These are phyloP conservation scores for Backusella tarrabulga DNA, from an alignment of 192 early-diverging fungal species.

Conservation along the genomic window DNA sequence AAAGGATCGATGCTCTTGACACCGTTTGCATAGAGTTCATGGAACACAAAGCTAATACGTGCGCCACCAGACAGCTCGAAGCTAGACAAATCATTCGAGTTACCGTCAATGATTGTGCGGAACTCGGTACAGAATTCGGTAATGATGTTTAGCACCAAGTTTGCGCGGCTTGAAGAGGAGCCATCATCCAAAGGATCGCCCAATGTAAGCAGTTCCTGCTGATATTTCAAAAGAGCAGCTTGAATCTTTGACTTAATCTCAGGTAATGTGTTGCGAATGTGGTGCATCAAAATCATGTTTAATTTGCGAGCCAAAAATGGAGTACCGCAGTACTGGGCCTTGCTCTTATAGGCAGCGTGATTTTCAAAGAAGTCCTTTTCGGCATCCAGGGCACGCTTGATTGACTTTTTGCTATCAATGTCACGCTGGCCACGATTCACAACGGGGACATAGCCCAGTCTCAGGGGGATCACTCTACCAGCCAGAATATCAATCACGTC, in stretches of 20 bases:
- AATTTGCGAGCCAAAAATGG: slow-evolving; percentile 95
- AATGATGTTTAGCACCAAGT: slow-evolving; percentile 94
- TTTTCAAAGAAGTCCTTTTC: slow-evolving; percentile 94
- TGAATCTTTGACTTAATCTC: slow-evolving; percentile 99
- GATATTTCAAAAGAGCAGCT: slow-evolving; percentile 81
- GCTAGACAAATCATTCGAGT: slow-evolving; percentile 90
- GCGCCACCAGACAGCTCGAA: slow-evolving; percentile 98
- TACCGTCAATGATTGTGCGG: slow-evolving; percentile 94
- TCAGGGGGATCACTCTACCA: slow-evolving; percentile 92
- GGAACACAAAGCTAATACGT: slow-evolving; percentile 98
- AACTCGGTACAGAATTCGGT: slow-evolving; percentile 99
- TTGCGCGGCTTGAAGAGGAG: slow-evolving; percentile 67
- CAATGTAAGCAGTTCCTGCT: slow-evolving; percentile 80
- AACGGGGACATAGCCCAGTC: slow-evolving; percentile 98
- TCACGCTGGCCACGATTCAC: slow-evolving; percentile 99
- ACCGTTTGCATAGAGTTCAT: slow-evolving; percentile 92
- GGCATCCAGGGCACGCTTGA: slow-evolving; percentile 85
- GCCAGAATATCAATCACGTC: slow-evolving; percentile 99
- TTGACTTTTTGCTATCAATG: slow-evolving; percentile 93
- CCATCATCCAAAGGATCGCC: slow-evolving; percentile 92
- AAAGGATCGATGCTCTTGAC: slow-evolving; percentile 96
- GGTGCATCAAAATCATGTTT: slow-evolving; percentile 99
- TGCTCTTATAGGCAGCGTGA: slow-evolving; percentile 93
- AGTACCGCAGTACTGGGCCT: slow-evolving; percentile 99
- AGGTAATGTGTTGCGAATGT: slow-evolving; percentile 96